A percentile compares a stretch with the other conserved stretches of the same genome.
Conservation (phyloP, 208 protist genomes). For the Crithidia thermophila region DNA sequence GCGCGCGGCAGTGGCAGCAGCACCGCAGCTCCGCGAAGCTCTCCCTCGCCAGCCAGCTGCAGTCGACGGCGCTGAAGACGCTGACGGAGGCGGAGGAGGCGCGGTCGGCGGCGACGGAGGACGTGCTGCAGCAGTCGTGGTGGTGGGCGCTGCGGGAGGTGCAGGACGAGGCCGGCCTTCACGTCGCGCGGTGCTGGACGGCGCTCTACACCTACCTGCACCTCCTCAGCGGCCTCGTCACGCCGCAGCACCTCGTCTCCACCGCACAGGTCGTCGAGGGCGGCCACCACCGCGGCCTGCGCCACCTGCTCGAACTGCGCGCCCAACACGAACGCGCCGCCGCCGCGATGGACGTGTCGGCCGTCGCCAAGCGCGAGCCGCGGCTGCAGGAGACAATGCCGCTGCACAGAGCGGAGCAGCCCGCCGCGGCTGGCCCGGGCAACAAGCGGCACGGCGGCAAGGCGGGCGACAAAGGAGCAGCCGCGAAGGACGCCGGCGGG, state of each 20-base stretch:
- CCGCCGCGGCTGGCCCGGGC: not conserved
- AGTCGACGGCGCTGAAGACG: conserved; percentile 36
- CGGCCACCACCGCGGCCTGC: conserved; percentile 75
- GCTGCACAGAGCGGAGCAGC: conserved; percentile 27
- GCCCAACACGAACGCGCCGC: conserved; percentile 42
- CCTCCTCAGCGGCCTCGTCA: conserved; percentile 65
- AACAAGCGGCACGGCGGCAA: conserved; percentile 15
- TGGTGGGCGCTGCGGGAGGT: conserved; percentile 65
- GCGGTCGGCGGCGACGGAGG: conserved; percentile 42
- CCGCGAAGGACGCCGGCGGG: conserved; percentile 12
- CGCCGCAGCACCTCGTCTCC: conserved; percentile 63
- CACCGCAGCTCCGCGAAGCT: conserved; percentile 65
- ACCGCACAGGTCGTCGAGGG: conserved; percentile 39
- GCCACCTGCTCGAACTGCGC: conserved; percentile 70
- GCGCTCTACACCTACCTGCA: conserved; percentile 66
- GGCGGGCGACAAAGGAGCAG: not conserved
- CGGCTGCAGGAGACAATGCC: conserved; percentile 66
- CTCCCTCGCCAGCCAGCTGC: conserved; percentile 53
- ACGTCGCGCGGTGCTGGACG: conserved; percentile 63
- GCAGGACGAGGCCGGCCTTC: conserved; percentile 74
- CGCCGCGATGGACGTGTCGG: conserved; percentile 36
- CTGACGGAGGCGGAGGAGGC: conserved; percentile 51
- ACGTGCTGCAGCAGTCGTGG: conserved; percentile 56
- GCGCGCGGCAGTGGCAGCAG: conserved; percentile 41
- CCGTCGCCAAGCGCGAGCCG: conserved; percentile 37